A percentile compares a stretch with the other conserved stretches of the same genome.
Evolutionary conservation across 371 early-diverging fungal genomes (phyloP).

Genomic region (Enterospora canceri): DNA sequence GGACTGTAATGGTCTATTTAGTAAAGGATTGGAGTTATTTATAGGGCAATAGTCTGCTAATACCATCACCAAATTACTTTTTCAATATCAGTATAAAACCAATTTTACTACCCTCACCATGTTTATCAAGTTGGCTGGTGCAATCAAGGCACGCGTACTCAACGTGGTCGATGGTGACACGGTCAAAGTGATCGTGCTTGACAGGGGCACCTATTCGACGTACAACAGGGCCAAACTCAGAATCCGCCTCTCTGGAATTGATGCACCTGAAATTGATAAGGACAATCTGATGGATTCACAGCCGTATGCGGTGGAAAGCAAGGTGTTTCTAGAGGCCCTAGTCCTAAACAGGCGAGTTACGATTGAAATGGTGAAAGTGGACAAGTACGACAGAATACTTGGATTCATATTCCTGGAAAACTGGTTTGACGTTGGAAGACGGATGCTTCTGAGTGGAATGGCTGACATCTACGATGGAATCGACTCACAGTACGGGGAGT

Average conservation of each 20-base stretch:
- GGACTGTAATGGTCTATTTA: too few species aligned
- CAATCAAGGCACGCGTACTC: too few species aligned
- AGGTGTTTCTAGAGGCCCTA: slow-evolving; percentile 58
- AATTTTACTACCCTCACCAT: too few species aligned
- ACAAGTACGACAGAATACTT: slow-evolving; percentile 63
- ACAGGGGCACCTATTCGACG: too few species aligned
- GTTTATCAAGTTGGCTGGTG: too few species aligned
- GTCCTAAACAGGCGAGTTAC: slow-evolving; percentile 56
- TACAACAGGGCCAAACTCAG: slow-evolving; percentile 61
- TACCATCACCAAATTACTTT: too few species aligned
- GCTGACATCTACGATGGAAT: slow-evolving; percentile 62
- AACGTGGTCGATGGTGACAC: too few species aligned
- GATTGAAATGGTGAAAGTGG: slow-evolving; percentile 58
- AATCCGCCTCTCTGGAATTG: slow-evolving; percentile 64
- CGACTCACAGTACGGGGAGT: slow-evolving; percentile 62
- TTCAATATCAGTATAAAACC: too few species aligned
- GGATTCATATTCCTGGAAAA: slow-evolving; percentile 60
- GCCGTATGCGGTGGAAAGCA: slow-evolving; percentile 60
- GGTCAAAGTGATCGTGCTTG: too few species aligned
- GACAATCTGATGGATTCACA: slow-evolving; percentile 65
- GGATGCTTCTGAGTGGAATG: slow-evolving; percentile 61
- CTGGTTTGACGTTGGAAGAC: slow-evolving; percentile 60
- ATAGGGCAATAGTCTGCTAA: too few species aligned
- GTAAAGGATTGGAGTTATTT: too few species aligned
- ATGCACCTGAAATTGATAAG: slow-evolving; percentile 65